phyloP scores from a whole-genome alignment of 331 rosid genomes.

The Pyracantha coccinea region DNA sequence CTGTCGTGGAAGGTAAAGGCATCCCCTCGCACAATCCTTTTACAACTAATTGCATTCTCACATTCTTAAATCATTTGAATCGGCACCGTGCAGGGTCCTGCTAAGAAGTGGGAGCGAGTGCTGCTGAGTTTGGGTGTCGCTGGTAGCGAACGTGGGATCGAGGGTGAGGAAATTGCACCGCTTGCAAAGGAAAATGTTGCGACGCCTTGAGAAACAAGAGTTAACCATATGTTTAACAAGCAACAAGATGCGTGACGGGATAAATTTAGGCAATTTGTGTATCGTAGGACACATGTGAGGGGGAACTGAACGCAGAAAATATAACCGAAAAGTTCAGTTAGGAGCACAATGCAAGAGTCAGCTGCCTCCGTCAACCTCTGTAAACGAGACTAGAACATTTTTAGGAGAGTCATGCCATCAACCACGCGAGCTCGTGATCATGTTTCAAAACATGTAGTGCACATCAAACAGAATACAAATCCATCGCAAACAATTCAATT shows the following conservation, averaged over 20 bases:
- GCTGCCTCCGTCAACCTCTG: too few species aligned
- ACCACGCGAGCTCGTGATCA: not conserved
- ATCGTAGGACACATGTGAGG: too few species aligned
- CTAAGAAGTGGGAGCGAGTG: constrained; percentile 66
- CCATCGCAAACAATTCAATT: not conserved
- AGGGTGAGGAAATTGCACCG: constrained; percentile 68
- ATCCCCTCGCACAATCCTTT: too few species aligned
- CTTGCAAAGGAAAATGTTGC: constrained; percentile 59
- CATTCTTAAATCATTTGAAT: not conserved
- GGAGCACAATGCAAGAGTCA: too few species aligned
- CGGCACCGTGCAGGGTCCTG: constrained; percentile 40
- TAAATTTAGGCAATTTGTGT: too few species aligned
- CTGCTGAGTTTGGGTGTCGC: constrained; percentile 52
- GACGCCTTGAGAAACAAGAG: constrained; percentile 31
- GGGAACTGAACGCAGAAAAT: too few species aligned
- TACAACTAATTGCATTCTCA: not conserved
- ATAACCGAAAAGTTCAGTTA: too few species aligned
- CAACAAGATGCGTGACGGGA: not conserved
- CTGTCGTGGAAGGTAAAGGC: constrained; percentile 65
- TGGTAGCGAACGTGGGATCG: constrained; percentile 46
- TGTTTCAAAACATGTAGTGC: not conserved
- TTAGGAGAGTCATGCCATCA: not conserved
- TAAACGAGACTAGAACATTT: too few species aligned
- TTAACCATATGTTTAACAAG: too few species aligned
- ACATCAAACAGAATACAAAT: not conserved